Evolutionary conservation across 2,329 filamentous ascomycete species (phyloP).

Genomic region (Penicillium aurantiogriseum): DNA sequence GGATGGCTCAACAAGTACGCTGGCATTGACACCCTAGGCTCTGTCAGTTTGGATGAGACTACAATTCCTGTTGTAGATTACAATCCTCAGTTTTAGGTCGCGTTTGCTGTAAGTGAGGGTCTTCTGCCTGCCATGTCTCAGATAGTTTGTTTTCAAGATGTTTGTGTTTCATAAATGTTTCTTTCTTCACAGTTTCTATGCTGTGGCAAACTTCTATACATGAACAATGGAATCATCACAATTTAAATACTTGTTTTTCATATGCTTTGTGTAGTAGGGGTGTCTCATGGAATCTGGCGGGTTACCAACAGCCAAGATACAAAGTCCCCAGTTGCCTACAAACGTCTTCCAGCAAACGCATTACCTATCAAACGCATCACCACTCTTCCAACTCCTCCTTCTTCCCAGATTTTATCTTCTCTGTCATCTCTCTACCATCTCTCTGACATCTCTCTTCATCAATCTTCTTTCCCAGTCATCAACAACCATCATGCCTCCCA

Average conservation of each 20-base stretch:
- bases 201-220: neutral
- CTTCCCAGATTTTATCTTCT: neutral
- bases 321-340: neutral
- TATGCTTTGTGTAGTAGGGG: neutral
- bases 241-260: neutral
- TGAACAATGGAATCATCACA: neutral
- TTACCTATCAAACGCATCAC: neutral
- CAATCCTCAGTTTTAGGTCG: constrained; percentile 16
- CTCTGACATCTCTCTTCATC: neutral
- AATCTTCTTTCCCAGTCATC: neutral
- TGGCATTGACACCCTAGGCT: constrained; percentile 32
- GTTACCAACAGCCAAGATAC: neutral
- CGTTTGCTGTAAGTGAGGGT: neutral
- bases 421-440: neutral
- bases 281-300: neutral
- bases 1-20: constrained; percentile 64
- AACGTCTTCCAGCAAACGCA: neutral
- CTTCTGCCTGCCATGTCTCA: neutral
- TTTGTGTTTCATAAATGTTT: neutral
- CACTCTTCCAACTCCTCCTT: neutral
- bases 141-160: neutral
- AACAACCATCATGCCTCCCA: neutral
- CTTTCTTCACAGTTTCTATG: neutral
- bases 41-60: constrained; percentile 36
- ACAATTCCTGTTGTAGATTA: constrained; percentile 34